These are phyloP conservation scores for Phytophthora boehmeriae DNA, from an alignment of 352 stramenopile species.

Conservation along the genomic window DNA sequence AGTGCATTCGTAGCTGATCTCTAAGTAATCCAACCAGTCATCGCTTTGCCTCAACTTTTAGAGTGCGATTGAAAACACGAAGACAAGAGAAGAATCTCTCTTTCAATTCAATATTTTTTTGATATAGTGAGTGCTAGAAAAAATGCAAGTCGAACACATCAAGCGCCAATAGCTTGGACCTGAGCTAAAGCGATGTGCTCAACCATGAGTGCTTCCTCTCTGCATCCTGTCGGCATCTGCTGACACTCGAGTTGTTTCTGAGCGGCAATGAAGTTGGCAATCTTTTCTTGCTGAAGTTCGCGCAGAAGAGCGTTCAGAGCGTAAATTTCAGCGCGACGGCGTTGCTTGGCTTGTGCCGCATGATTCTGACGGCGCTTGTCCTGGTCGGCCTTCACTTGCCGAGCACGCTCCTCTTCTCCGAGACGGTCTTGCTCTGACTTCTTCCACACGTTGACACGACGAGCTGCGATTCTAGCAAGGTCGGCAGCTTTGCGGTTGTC, in stretches of 20 bases:
- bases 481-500: slow-evolving; percentile 23
- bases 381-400: slow-evolving; percentile 46
- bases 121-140: too few species aligned
- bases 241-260: slow-evolving; percentile 37
- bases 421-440: slow-evolving; percentile 60
- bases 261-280: slow-evolving; percentile 49
- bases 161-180: slow-evolving; percentile 20
- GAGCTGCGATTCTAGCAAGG: slow-evolving; percentile 49
- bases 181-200: slow-evolving; percentile 9
- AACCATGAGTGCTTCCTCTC: not conserved
- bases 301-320: slow-evolving; percentile 68
- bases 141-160: too few species aligned
- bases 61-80: too few species aligned
- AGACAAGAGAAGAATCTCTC: too few species aligned
- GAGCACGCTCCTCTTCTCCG: slow-evolving; percentile 47
- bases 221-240: slow-evolving; percentile 4
- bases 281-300: slow-evolving; percentile 71
- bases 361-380: slow-evolving; percentile 60
- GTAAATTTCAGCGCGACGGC: slow-evolving; percentile 75
- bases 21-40: too few species aligned
- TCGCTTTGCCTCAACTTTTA: too few species aligned
- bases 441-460: slow-evolving; percentile 61
- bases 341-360: slow-evolving; percentile 46
- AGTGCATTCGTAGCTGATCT: too few species aligned
- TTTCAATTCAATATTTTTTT: too few species aligned